Percentiles rank a stretch among this genome's conserved stretches.
phyloP scores from a whole-genome alignment of 2,329 filamentous ascomycete species.

The Penicillium sp. region DNA sequence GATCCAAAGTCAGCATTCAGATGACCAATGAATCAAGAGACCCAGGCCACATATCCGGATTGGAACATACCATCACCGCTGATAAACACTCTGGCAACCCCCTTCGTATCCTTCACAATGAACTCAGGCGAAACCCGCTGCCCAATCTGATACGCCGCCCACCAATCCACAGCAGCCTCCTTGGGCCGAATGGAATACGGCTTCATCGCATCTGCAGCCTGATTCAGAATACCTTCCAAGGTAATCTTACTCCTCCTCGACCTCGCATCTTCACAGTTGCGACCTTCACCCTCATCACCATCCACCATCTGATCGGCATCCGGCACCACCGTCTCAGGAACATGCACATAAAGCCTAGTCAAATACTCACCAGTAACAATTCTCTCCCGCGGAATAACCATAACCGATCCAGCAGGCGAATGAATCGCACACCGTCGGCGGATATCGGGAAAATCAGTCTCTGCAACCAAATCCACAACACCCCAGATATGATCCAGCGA shows the following conservation, averaged over 20 bases:
- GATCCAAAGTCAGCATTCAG: background rate
- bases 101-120: conserved; percentile 63
- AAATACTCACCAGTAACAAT: conserved; percentile 64
- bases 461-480: conserved; percentile 73
- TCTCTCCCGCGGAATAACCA: conserved; percentile 73
- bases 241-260: conserved; percentile 64
- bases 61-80: conserved; percentile 59
- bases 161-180: conserved; percentile 67
- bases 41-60: no score
- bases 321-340: conserved; percentile 33
- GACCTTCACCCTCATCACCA: conserved; percentile 45
- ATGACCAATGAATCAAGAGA: background rate
- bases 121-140: conserved; percentile 58
- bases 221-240: conserved; percentile 62
- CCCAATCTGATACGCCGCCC: conserved; percentile 73
- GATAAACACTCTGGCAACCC: conserved; percentile 70
- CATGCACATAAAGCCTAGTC: conserved; percentile 65
- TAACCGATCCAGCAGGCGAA: conserved; percentile 72
- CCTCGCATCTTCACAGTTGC: conserved; percentile 53
- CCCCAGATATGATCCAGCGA: conserved; percentile 73
- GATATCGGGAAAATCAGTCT: conserved; percentile 75
- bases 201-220: conserved; percentile 64
- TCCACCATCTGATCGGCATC: conserved; percentile 17
- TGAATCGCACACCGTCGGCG: conserved; percentile 79
- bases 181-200: conserved; percentile 66